Conservation (phyloP, 192 early-diverging fungal genomes). For the Rhizoclosmatium globosum region DNA sequence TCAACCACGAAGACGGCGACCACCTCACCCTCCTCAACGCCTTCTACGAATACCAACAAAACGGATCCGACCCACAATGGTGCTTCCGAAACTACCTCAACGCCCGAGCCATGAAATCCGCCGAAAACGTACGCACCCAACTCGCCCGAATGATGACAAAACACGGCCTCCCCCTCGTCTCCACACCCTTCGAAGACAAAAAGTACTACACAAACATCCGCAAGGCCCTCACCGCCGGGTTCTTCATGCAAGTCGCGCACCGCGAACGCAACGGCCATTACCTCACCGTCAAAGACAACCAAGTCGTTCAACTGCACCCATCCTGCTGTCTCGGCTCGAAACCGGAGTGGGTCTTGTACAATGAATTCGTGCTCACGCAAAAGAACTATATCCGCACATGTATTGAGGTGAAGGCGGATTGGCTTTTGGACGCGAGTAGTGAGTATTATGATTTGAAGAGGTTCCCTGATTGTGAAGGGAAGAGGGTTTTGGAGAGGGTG, state of each 20-base stretch:
- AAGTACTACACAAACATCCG: slow-evolving; percentile 89
- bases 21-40: slow-evolving; percentile 96
- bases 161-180: slow-evolving; percentile 71
- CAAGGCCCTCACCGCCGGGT: slow-evolving; percentile 88
- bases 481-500: slow-evolving; percentile 80
- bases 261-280: slow-evolving; percentile 85
- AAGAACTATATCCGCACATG: slow-evolving; percentile 96
- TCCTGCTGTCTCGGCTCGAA: slow-evolving; percentile 87
- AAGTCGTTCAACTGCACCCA: slow-evolving; percentile 93
- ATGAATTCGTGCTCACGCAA: slow-evolving; percentile 97
- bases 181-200: slow-evolving; percentile 73
- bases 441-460: slow-evolving; percentile 88
- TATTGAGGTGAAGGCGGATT: slow-evolving; percentile 86
- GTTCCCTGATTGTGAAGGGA: slow-evolving; percentile 92
- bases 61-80: slow-evolving; percentile 85
- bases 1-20: slow-evolving; percentile 95
- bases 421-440: slow-evolving; percentile 77
- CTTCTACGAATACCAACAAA: slow-evolving; percentile 89
- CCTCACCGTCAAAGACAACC: slow-evolving; percentile 96
- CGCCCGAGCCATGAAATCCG: slow-evolving; percentile 84
- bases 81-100: slow-evolving; percentile 95
- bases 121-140: slow-evolving; percentile 92
- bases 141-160: slow-evolving; percentile 84
- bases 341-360: slow-evolving; percentile 99
- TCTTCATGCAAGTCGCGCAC: slow-evolving; percentile 99